Evolutionary conservation across 192 early-diverging fungal genomes (phyloP), one percentile per base, ranked within the genome.

Genomic region (Entomortierella chlamydospora): DNA sequence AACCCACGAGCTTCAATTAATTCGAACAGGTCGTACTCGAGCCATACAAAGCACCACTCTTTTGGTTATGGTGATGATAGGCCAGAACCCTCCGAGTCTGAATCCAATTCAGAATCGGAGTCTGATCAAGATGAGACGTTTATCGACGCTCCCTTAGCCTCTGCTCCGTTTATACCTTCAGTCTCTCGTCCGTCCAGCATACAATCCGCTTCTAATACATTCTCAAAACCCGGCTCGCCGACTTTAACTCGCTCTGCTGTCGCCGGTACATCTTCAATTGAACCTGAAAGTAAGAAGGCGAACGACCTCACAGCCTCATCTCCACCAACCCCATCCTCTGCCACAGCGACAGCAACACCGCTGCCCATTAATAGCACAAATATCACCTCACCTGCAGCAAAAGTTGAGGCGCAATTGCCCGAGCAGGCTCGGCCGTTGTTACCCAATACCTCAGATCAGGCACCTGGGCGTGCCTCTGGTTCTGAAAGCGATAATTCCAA

Each of bases 11-110:
- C 61, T 15, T 79, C 76, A 2, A 23, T 79, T 25, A 60, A 53
- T 37, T 70, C 76, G 28, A 30, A 47, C 1, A 58, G 57, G 43
- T 70, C 76, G 1, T 79, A 79, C 52, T 79, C 76, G 9, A 79
- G 76, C 11, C 67, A 79, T 47, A 79, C 76, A 4, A 79, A 79
- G 43, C 76, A 79, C 42, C 76, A 79, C 26, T 79, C 76, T 2
- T 79, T 79, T 50, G 76, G 76, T 4, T 70, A 79, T 30, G 63
- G 55, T 34, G 45, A 66, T 1, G 65, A 64, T 37, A 29, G 67
- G 29, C 74, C 66, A 23, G 76, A 79, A 37, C 68, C 41, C 0
- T 79, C 76, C 26, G 76, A 79, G 23, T 70, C 76, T 2, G 72
- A 74, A 31, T 66, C 64, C 9, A 74, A 54, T 22, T 61, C 76